Evolutionary conservation across 768 basidiomycete genomes (phyloP), one percentile per base, ranked within the genome.

Genomic region (Peribolospora baueri): DNA sequence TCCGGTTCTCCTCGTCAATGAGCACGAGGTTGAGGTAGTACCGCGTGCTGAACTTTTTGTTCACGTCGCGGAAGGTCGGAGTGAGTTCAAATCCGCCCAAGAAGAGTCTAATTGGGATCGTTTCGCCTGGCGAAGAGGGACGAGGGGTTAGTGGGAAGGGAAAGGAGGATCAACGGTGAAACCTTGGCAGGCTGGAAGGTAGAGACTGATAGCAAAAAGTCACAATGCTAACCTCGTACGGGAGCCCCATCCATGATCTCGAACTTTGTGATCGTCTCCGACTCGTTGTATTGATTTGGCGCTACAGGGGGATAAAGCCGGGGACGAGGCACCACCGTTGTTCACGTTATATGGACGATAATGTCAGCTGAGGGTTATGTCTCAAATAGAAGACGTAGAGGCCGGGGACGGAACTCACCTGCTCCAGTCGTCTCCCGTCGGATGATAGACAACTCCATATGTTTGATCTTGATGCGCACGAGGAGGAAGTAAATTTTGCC

Each of bases 161-260:
- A 50, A 38, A 25, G 41, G 46, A 37, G 10, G 40, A 43, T n/a
- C 25, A 25, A 25, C 25, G 25, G 25, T 25, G 1, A 25, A 25
- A 25, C 25, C 25, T 25, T 25, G 25, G 25, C 25, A 25, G 25
- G 25, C 25, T 25, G 25, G 25, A 25, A 25, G 25, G 25, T 25
- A 25, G 25, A 25, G 25, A 25, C 25, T 25, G 13, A 46, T 14
- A 25, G 49, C 5, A 13, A 39, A n/a, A 14, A 5, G 36, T 6
- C 2, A 2, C 9, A 9, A 47, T 25, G 25, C 66, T 10, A 14
- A 82, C 85, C 86, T 71, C 87, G 75, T n/a, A 95, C 87, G 2
- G 91, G 91, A 5, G 90, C 86, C 3, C 90, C 88, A 66, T 97
- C 90, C 90, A 93, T 93, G 61, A 95, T 93, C 69, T 97, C 93